Evolutionary conservation across 2,329 filamentous ascomycete genomes (phyloP), one percentile per base, ranked within the genome.

Genomic region (Orbilia oligospora): DNA sequence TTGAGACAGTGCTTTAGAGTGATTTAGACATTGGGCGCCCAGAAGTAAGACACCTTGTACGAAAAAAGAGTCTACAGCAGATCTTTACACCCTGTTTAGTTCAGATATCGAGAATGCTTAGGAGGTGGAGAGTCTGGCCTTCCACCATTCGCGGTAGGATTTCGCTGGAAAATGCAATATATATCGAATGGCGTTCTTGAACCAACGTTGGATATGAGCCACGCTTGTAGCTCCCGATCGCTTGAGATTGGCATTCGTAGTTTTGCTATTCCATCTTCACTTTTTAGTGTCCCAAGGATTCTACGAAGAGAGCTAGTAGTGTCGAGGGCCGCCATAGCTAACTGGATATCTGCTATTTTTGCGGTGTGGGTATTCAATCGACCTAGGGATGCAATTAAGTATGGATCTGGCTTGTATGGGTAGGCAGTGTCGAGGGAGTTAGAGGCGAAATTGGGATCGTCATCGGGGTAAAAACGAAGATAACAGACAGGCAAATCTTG

Each of bases 151-250:
- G 46, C 12, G 9, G 46, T 20, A 49, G 46, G 46, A 10, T 49
- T 49, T 49, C 46, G 46, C 46, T 24, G 46, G 9, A 49, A 49
- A 49, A 49, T 49, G 18, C 46, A 49, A 49, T 49, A 49, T 49
- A 49, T 49, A 24, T 49, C 46, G 12, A 49, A 49, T 49, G 46
- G 46, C 12, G 18, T 10, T 12, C 20, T 49, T 49, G 46, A 49
- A 1, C 20, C 46, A 49, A 20, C 18, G 20, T 49, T 49, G 24
- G 46, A 1, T 20, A 49, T 49, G 1, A 49, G 20, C 46, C 46
- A 49, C 18, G 46, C 46, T 24, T 49, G 46, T 24, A 49, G 20
- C 46, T 49, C 46, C 20, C 46, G 46, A 24, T 49, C 46, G 46
- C 46, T 49, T 24, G 46, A 49, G 24, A 49, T 49, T 16, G 46